These are phyloP conservation scores for Lagenidium giganteum DNA, from an alignment of 352 stramenopile species.

Conservation along the genomic window DNA sequence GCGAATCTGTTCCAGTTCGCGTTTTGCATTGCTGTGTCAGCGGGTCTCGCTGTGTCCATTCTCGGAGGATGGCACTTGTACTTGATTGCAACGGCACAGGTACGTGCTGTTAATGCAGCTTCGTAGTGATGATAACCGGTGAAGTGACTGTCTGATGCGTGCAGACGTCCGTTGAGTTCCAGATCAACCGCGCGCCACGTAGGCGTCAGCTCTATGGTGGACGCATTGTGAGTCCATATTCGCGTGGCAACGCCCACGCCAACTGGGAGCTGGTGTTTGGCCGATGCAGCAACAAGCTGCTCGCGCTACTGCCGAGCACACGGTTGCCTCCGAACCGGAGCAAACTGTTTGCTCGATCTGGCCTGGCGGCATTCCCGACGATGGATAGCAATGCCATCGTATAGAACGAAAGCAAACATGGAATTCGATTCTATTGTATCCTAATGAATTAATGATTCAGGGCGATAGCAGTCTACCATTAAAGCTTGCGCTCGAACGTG, in stretches of 20 bases:
- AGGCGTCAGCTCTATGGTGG: conserved; percentile 42
- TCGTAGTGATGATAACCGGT: background rate
- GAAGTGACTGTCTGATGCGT: background rate
- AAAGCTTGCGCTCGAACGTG: conserved; percentile 54
- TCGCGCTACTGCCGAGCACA: conserved; percentile 57
- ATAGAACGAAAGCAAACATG: background rate
- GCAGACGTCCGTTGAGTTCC: conserved; percentile 75
- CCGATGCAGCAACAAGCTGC: conserved; percentile 46
- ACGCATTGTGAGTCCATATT: conserved; percentile 60
- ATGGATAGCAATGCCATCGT: background rate
- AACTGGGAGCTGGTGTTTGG: conserved; percentile 84
- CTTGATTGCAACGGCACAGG: conserved; percentile 70
- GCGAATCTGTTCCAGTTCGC: conserved; percentile 52
- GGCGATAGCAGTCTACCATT: conserved; percentile 9
- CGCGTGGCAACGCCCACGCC: conserved; percentile 43
- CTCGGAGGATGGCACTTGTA: conserved; percentile 65
- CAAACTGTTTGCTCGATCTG: too few species aligned
- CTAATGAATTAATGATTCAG: conserved; percentile 1
- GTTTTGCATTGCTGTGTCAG: conserved; percentile 62
- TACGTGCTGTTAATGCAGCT: conserved; percentile 8
- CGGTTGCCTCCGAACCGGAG: conserved; percentile 9
- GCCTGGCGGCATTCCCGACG: background rate
- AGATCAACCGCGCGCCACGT: conserved; percentile 69
- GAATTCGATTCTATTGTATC: conserved; percentile 2
- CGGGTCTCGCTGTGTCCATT: conserved; percentile 55